phyloP scores from a whole-genome alignment of 2,329 filamentous ascomycete species.

The Lachnellula suecica region DNA sequence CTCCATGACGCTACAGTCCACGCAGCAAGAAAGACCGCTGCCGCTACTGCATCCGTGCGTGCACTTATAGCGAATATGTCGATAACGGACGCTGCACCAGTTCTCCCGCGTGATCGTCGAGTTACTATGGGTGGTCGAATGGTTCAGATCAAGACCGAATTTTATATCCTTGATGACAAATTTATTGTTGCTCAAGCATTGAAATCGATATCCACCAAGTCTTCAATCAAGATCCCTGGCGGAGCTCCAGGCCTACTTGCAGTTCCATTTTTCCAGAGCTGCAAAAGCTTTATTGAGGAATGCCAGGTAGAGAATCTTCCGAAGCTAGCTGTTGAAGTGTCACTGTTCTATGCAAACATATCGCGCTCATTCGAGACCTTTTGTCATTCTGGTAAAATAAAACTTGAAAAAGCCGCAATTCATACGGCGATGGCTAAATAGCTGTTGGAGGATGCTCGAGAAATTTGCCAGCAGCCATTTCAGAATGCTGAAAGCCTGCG shows the following conservation, averaged over 20 bases:
- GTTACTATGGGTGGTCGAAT: slow-evolving; percentile 29
- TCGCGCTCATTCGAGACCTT: slow-evolving; percentile 27
- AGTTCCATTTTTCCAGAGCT: slow-evolving; percentile 27
- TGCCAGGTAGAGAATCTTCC: slow-evolving; percentile 34
- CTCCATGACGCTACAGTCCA: slow-evolving; percentile 38
- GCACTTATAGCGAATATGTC: slow-evolving; percentile 20
- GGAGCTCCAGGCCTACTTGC: slow-evolving; percentile 9
- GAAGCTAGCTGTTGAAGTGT: slow-evolving; percentile 37
- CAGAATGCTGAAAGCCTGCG: slow-evolving; percentile 27
- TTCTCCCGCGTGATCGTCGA: slow-evolving; percentile 30
- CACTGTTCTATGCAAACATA: slow-evolving; percentile 34
- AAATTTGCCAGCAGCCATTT: slow-evolving; percentile 36
- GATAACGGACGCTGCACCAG: slow-evolving; percentile 19
- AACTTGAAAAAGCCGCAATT: slow-evolving; percentile 13
- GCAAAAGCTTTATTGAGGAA: slow-evolving; percentile 31
- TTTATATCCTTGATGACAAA: slow-evolving; percentile 26
- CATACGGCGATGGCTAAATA: slow-evolving; percentile 18
- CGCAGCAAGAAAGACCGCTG: slow-evolving; percentile 13
- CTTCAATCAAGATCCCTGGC: slow-evolving; percentile 17
- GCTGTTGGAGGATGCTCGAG: slow-evolving; percentile 30
- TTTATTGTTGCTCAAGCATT: slow-evolving; percentile 25
- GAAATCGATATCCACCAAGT: slow-evolving; percentile 4
- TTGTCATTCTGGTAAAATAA: slow-evolving; percentile 10
- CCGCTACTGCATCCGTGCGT: slow-evolving; percentile 14
- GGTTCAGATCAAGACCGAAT: slow-evolving; percentile 31